Base-by-base conservation (phyloP, 1,284 basidiomycete species). In the Ceratobasidium theobromae region DNA sequence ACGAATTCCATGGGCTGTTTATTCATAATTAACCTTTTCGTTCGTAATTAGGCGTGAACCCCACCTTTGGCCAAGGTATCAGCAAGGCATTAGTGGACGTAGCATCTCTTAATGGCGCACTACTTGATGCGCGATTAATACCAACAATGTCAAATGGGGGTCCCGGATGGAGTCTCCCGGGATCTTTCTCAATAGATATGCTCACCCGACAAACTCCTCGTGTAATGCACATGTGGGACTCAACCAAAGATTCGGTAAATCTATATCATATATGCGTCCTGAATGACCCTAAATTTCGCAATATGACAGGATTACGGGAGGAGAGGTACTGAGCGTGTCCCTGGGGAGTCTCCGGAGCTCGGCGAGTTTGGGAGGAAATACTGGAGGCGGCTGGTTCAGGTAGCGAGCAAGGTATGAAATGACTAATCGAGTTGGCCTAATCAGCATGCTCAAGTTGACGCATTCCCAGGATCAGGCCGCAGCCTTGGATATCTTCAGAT, bases 211-310 rank as follows among this genome's bases (percentile, higher is more conserved):
- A 62, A 30, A 25, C 27, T 40, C 57, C 57, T 23, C 57, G 57
- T 5, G 33, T 62, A 25, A 62, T 62, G 57, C 57, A 62, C 21
- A 49, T 62, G 57, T 62, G 57, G 57, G 57, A 62, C 32, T 62
- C 57, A 11, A 62, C 57, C 9, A 62, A 62, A 28, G 46, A 51
- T 33, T 62, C 57, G 46, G 57, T 51, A 51, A 49, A 25, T 40
- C 6, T 28, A 4, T 32, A 4, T 5, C 33, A 28, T 40, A 8
- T 21, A 45, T 45, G 12, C 43, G 18, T 16, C 23, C 51, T 16
- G 57, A 30, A 35, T 18, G 45, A 14, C 6, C 30, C 45, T 51
- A 35, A 53, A 21, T 32, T 27, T 58, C n/a, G 25, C 28, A 8
- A 8, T 21, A 9, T 12, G 25, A 12, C 21, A 62, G 57, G 57